phyloP scores from a whole-genome alignment of 2,329 filamentous ascomycete genomes.

The Aspergillus calidoustus region DNA sequence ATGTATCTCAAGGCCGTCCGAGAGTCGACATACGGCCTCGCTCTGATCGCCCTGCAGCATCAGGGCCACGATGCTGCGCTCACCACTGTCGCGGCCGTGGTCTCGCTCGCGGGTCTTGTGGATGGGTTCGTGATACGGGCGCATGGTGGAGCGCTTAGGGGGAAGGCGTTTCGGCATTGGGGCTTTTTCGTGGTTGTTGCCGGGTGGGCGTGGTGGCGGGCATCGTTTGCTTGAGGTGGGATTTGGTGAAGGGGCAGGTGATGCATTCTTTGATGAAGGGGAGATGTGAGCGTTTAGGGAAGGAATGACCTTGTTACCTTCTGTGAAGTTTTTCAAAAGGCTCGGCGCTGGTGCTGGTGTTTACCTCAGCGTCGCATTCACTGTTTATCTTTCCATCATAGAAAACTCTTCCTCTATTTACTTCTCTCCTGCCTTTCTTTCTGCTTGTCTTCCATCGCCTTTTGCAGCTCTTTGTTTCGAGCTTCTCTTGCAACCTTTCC shows the following conservation, averaged over 20 bases:
- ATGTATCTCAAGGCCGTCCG: constrained; percentile 25
- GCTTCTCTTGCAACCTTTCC: no score
- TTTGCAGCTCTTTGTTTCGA: no score
- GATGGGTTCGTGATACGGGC: constrained; percentile 21
- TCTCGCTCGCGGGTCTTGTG: constrained; percentile 16
- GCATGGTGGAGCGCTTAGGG: constrained; percentile 15
- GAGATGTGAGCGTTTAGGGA: background rate
- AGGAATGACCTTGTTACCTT: background rate
- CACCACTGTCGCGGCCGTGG: constrained; percentile 15
- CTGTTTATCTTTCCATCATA: no score
- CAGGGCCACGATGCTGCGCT: constrained; percentile 17
- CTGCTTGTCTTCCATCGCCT: background rate
- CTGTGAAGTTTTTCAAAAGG: background rate
- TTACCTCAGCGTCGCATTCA: background rate
- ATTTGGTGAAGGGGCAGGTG: background rate
- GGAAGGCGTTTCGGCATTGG: constrained; percentile 22
- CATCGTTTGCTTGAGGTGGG: constrained; percentile 18
- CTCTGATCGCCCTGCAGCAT: constrained; percentile 19
- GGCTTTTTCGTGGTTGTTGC: constrained; percentile 5
- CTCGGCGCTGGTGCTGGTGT: background rate
- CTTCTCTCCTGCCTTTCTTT: background rate
- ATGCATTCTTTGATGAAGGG: background rate
- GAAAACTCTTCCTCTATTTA: background rate
- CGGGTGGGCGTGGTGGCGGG: constrained; percentile 19
- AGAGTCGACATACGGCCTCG: constrained; percentile 23